Base-by-base conservation (phyloP, 2,329 filamentous ascomycete genomes). In the Ilyonectria mors-panacis region DNA sequence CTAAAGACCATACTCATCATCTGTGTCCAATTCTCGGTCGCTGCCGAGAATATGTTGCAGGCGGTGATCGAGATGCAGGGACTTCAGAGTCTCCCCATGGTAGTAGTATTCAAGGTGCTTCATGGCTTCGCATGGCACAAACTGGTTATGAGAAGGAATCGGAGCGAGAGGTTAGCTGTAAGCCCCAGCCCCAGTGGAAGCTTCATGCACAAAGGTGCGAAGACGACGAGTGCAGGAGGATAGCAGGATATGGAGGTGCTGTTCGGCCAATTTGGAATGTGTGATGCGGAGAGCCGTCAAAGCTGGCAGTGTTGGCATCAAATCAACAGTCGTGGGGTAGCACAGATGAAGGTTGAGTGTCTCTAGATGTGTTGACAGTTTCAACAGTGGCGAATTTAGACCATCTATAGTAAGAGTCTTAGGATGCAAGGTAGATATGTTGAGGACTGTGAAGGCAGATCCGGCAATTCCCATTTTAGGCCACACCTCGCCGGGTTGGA, bases 31-130 rank as follows among this genome's bases (percentile, higher is more conserved):
- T 15, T 39, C 37, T 39, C 10, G 9, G 3, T 33, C 8, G 51
- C 9, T 15, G 10, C 19, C 33, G 28, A 50, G 13, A 4, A 33
- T 30, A 21, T n/a, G 19, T 28, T 42, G 35, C n/a, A 57, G 45
- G 17, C 61, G 67, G 10, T 66, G 26, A 42, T 72, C 69, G 10
- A 71, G 59, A 39, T 65, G 47, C 26, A 73, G 42, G n/a, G 54
- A 64, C 33, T 56, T 48, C 17, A 73, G 54, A 19, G 30, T 69
- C 39, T 2, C 17, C 9, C 10, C 35, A 4, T 71, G 44, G 17
- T 21, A 55, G 28, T 57, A 33, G 17, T 21, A 58, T 19, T 57
- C 37, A 17, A 72, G 70, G 13, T 30, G 42, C 33, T 23, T 15
- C 3, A 69, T 21, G 8, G 42, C 58, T 19, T 69, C 44, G 19